Evolutionary conservation across 768 basidiomycete species (phyloP).

Genomic region (Lactifluus echinatus): DNA sequence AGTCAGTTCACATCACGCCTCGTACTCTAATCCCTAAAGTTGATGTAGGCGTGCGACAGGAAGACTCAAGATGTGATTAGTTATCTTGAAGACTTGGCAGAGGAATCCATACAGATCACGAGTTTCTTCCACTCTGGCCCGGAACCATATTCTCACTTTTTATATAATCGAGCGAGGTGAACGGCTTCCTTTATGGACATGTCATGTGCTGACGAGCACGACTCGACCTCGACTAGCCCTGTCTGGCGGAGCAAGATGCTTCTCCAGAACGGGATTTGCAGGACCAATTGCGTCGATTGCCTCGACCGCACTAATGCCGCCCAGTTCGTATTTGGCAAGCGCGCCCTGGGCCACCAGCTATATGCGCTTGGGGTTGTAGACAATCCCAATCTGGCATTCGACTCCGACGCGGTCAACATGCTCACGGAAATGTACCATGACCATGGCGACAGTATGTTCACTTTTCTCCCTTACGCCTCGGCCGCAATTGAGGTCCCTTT

Average conservation of each 20-base stretch:
- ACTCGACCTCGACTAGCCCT: too few relatives aligned
- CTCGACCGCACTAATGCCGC: conserved; percentile 94
- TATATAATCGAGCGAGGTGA: conserved; percentile 39
- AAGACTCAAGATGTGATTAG: conserved; percentile 95
- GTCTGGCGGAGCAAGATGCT: conserved; percentile 60
- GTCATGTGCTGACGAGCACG: not conserved
- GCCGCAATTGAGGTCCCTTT: not conserved
- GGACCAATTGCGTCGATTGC: conserved; percentile 96
- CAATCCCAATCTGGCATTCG: conserved; percentile 78
- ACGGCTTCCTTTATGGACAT: conserved; percentile 8
- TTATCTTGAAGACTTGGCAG: conserved; percentile 89
- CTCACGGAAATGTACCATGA: conserved; percentile 98
- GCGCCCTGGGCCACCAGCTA: conserved; percentile 89
- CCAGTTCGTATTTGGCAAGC: conserved; percentile 94
- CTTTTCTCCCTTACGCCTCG: not conserved
- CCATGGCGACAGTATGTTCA: conserved; percentile 79
- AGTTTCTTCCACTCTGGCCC: conserved; percentile 93
- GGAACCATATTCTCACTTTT: conserved; percentile 68
- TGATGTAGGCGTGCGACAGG: conserved; percentile 32
- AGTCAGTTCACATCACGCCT: conserved; percentile 40
- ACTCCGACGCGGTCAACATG: conserved; percentile 93
- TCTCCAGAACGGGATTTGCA: conserved; percentile 85
- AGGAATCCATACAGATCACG: conserved; percentile 85
- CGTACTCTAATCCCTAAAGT: not conserved
- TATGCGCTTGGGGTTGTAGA: conserved; percentile 89